A percentile compares a stretch with the other conserved stretches of the same genome.
Evolutionary conservation across 2,329 filamentous ascomycete genomes (phyloP).

Genomic region (Neurospora crassa): DNA sequence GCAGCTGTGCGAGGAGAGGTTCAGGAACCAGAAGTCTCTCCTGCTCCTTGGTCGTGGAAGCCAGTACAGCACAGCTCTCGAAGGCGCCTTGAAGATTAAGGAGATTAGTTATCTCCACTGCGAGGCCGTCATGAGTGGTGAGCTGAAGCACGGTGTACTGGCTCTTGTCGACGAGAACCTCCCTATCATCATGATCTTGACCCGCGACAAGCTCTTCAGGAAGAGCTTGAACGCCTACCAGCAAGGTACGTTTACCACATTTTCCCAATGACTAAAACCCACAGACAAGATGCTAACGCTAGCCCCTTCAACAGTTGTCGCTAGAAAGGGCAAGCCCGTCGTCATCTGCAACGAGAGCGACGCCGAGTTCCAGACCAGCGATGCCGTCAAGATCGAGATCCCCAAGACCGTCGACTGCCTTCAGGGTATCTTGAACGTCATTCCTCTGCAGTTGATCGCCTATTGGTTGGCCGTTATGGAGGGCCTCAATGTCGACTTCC

Average conservation of each 20-base stretch:
- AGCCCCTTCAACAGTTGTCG: constrained; percentile 57
- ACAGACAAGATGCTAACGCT: constrained; percentile 15
- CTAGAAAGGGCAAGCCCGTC: constrained; percentile 89
- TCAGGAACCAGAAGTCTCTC: constrained; percentile 96
- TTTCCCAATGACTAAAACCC: background rate
- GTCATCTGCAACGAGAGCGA: constrained; percentile 94
- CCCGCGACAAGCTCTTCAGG: constrained; percentile 88
- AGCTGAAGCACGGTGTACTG: constrained; percentile 97
- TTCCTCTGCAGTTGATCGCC: constrained; percentile 93
- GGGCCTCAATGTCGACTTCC: constrained; percentile 96
- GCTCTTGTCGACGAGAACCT: constrained; percentile 97
- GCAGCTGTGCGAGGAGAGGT: constrained; percentile 79
- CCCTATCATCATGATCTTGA: constrained; percentile 99
- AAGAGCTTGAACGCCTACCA: constrained; percentile 99
- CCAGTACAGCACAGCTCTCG: constrained; percentile 93
- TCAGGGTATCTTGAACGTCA: constrained; percentile 95
- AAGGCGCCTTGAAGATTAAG: constrained; percentile 98
- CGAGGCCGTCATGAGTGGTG: constrained; percentile 99
- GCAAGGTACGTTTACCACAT: constrained; percentile 55
- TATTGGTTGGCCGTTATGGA: constrained; percentile 98
- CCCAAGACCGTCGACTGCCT: constrained; percentile 91
- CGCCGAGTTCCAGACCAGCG: constrained; percentile 75
- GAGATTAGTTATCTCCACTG: constrained; percentile 99
- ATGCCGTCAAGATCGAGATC: constrained; percentile 96
- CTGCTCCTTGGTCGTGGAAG: constrained; percentile 88